Evolutionary conservation across 2,329 filamentous ascomycete species (phyloP).

Genomic region (Trichoderma arundinaceum): DNA sequence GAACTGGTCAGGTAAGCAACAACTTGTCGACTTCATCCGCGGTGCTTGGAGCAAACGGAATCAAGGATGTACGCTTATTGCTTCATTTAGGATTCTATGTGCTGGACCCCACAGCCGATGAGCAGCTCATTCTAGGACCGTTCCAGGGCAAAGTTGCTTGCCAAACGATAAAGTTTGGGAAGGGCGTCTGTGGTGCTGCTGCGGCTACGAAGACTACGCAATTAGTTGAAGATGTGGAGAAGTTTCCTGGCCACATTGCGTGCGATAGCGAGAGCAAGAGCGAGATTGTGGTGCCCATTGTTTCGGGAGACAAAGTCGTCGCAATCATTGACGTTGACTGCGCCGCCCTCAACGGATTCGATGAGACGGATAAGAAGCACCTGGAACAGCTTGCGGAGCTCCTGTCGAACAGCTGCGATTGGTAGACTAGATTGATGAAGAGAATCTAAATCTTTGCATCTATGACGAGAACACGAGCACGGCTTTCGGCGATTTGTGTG

Average conservation of each 20-base stretch:
- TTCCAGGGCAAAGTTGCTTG: conserved; percentile 84
- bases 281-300: conserved; percentile 81
- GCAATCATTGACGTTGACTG: conserved; percentile 85
- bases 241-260: conserved; percentile 80
- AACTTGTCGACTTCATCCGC: not conserved
- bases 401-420: conserved; percentile 67
- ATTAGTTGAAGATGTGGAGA: conserved; percentile 71
- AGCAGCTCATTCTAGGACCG: conserved; percentile 74
- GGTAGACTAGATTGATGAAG: conserved; percentile 49
- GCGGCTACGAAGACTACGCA: conserved; percentile 67
- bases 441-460: not conserved
- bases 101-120: conserved; percentile 54
- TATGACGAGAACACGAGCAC: not conserved
- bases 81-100: conserved; percentile 70
- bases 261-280: conserved; percentile 78
- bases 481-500: not conserved
- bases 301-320: conserved; percentile 59
- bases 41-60: not conserved
- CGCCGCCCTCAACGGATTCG: conserved; percentile 68
- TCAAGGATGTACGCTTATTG: not conserved
- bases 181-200: conserved; percentile 77
- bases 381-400: conserved; percentile 70
- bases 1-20: conserved; percentile 72
- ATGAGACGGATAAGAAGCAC: conserved; percentile 67
- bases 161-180: conserved; percentile 74